Base-by-base conservation (phyloP, 108 stramenopile genomes). In the Cyclotella sp. region DNA sequence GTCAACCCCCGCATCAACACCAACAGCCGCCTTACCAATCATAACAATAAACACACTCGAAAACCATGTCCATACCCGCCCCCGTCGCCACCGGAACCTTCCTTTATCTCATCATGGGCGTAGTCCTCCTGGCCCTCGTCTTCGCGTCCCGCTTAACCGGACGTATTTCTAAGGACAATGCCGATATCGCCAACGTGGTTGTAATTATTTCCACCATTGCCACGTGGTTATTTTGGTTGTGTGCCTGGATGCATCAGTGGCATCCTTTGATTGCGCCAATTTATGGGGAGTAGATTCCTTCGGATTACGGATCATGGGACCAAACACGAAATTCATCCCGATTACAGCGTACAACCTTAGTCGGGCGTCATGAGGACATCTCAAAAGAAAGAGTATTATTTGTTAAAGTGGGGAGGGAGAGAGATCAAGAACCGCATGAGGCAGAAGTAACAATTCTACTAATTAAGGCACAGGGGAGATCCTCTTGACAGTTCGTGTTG, bases 181-280 rank as follows among this genome's bases (percentile, higher is more conserved):
- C 91, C 46, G 90, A 87, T 53, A 93, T 90, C 76, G 95, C 89
- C 73, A 88, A 92, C 45, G 90, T 96, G 66, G 95, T 96, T 30
- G 83, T 93, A 28, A 46, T 81, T 18, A 90, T 93, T 72, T 77
- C 89, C 19, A 83, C 81, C 14, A 73, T 93, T 59, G 75, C 86
- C 63, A 93, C 91, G 76, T 96, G 95, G 95, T 69, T 96, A 22
- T 93, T 96, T 81, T 96, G 93, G 95, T 66, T 90, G 40, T 94
- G 93, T 72, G 92, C 93, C 18, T 94, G 93, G 91, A 82, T 96
- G 88, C 95, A 96, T 83, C 95, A 96, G 83, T 96, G 95, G 95
- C 93, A 94, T 84, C 95, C 95, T 61, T 86, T 96, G 66, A 96
- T 96, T 64, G 70, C 77, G 62, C 95, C 95, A 9, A 91, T 96